These are phyloP conservation scores for Emericellopsis cladophorae DNA, from an alignment of 2,329 filamentous ascomycete genomes.

Conservation along the genomic window DNA sequence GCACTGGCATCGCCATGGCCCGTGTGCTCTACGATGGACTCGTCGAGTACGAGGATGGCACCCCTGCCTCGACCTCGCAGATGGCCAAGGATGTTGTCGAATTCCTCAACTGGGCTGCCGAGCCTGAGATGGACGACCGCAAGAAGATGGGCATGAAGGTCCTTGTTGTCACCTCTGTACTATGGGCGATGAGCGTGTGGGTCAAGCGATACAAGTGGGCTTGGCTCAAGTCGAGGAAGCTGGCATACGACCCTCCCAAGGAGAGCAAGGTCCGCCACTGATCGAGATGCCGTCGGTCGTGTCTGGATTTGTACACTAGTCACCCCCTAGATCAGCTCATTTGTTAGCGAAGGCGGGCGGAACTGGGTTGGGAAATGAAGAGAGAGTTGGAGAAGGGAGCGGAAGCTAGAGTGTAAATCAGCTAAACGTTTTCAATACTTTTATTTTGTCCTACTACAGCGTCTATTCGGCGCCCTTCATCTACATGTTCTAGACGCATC, in stretches of 20 bases:
- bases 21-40: slow-evolving; percentile 96
- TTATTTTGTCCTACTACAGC: slow-evolving; percentile 2
- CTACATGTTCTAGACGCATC: too few relatives aligned
- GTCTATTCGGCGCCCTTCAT: too few relatives aligned
- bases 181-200: slow-evolving; percentile 87
- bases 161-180: slow-evolving; percentile 61
- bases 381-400: slow-evolving; percentile 14
- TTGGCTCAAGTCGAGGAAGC: slow-evolving; percentile 88
- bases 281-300: slow-evolving; percentile 10
- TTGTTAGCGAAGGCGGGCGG: slow-evolving; percentile 28
- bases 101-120: slow-evolving; percentile 98
- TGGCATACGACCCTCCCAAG: slow-evolving; percentile 72
- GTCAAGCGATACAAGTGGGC: slow-evolving; percentile 99
- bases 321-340: slow-evolving; percentile 26
- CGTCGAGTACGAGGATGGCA: slow-evolving; percentile 96
- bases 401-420: slow-evolving; percentile 37
- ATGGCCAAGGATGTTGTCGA: slow-evolving; percentile 99
- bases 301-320: slow-evolving; percentile 25
- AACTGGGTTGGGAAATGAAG: slow-evolving; percentile 11
- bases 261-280: slow-evolving; percentile 36
- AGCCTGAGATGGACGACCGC: slow-evolving; percentile 98
- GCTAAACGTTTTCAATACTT: slow-evolving; percentile 29
- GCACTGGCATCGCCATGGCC: slow-evolving; percentile 97
- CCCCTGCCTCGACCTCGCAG: slow-evolving; percentile 87
- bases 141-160: slow-evolving; percentile 99